Evolutionary conservation across 768 basidiomycete species (phyloP).

Genomic region (Botryobasidium botryosum): DNA sequence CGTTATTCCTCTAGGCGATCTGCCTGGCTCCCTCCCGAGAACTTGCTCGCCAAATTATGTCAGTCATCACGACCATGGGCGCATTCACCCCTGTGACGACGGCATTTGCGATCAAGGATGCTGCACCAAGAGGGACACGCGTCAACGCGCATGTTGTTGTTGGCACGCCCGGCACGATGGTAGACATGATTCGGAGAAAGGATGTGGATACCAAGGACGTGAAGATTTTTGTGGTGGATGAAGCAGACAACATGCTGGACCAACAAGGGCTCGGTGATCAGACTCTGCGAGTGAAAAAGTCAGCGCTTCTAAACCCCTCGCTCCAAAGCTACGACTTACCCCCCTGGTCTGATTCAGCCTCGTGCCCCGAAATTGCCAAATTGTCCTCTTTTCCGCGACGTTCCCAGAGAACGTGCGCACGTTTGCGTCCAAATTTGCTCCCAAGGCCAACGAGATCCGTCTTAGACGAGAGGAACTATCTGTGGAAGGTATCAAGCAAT

Average conservation of each 20-base stretch:
- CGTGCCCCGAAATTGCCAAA: conserved; percentile 31
- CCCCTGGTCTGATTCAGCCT: not conserved
- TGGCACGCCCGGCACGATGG: conserved; percentile 92
- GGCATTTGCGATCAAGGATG: conserved; percentile 87
- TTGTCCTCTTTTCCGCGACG: conserved; percentile 94
- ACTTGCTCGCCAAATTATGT: conserved; percentile 93
- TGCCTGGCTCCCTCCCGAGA: conserved; percentile 98
- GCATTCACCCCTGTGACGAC: conserved; percentile 88
- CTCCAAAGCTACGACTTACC: conserved; percentile 1
- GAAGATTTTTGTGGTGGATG: conserved; percentile 90
- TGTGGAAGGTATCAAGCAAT: conserved; percentile 87
- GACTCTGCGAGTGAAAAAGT: conserved; percentile 89
- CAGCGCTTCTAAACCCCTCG: conserved; percentile 14
- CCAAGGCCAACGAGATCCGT: conserved; percentile 90
- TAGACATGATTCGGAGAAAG: conserved; percentile 61
- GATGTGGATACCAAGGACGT: conserved; percentile 67
- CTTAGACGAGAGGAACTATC: conserved; percentile 86
- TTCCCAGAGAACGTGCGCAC: conserved; percentile 85
- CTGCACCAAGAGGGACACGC: conserved; percentile 19
- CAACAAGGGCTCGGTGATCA: conserved; percentile 89
- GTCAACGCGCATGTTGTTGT: conserved; percentile 85
- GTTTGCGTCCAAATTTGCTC: conserved; percentile 90
- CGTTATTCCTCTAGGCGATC: conserved; percentile 44
- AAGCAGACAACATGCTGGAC: conserved; percentile 98
- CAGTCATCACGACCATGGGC: conserved; percentile 85